These are phyloP conservation scores for Candida ipomoeae DNA, from an alignment of 805 yeast species.

Conservation along the genomic window DNA sequence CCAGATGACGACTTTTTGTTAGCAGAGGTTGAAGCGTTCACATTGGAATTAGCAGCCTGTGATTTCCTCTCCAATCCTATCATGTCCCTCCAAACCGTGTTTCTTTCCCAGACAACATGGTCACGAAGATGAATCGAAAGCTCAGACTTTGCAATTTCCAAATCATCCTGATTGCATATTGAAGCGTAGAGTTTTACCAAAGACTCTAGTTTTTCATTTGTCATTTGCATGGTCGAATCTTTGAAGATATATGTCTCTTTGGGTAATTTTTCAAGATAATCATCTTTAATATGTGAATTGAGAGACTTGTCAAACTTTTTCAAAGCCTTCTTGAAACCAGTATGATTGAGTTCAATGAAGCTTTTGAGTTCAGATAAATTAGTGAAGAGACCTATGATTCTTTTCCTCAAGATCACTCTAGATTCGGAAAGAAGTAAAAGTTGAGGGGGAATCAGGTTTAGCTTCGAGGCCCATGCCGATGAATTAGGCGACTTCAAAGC, in stretches of 20 bases:
- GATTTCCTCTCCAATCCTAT: constrained; percentile 70
- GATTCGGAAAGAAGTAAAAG: constrained; percentile 36
- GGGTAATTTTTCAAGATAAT: constrained; percentile 45
- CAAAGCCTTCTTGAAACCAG: constrained; percentile 50
- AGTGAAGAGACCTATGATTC: constrained; percentile 42
- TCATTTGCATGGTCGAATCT: constrained; percentile 24
- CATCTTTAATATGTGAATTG: constrained; percentile 40
- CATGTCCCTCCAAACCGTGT: constrained; percentile 56
- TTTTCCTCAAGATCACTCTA: constrained; percentile 45
- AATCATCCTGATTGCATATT: constrained; percentile 34
- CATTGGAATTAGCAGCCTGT: constrained; percentile 54
- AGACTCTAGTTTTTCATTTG: constrained; percentile 31
- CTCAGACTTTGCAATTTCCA: constrained; percentile 48
- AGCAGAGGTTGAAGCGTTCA: not conserved
- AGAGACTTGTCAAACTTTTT: constrained; percentile 52
- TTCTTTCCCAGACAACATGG: constrained; percentile 54
- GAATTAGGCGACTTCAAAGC: constrained; percentile 36
- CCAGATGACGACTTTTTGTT: constrained; percentile 12
- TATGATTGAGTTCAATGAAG: constrained; percentile 47
- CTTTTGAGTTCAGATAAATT: constrained; percentile 48
- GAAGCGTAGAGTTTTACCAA: constrained; percentile 29
- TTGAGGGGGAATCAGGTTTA: constrained; percentile 16
- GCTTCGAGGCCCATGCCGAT: constrained; percentile 17
- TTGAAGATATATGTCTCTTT: constrained; percentile 38
- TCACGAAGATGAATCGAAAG: constrained; percentile 54